Evolutionary conservation across 2,329 filamentous ascomycete species (phyloP), one percentile per base, ranked within the genome.

Genomic region (Colletotrichum tanaceti): DNA sequence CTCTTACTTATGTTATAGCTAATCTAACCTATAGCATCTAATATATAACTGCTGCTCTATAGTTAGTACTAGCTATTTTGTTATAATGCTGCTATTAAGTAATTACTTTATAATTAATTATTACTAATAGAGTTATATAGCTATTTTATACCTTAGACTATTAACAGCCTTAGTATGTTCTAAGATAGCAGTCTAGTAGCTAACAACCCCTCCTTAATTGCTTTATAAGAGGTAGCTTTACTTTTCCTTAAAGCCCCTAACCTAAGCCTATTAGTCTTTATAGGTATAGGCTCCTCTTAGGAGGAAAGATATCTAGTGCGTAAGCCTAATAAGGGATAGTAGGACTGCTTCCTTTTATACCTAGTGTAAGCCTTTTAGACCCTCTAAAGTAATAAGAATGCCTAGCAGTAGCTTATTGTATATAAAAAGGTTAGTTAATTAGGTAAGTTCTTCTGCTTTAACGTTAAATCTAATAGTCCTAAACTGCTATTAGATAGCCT

Each of bases 121-220:
- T 18, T 20, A 11, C 32, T 60, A n/a, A 60, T 18, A 14, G 14
- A 20, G 7, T 18, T 9, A 10, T 11, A 54, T 13, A 63, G 60
- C 60, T 63, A 63, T 54, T 63, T 63, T 16, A 55, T 11, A 7
- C 50, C 41, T 63, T 49, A 13, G 50, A 47, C 50, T 61, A 70
- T 74, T 28, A 47, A 65, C 18, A 52, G 24, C 24, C 24, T 24
- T 24, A 24, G 24, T 24, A 24, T 24, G 4, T 24, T 24, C 4
- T 24, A 24, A 58, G 22, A 55, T 64, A 14, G 70, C 58, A 68
- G 73, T 5, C 49, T 74, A 13, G 67, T 71, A 14, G 64, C 63
- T 39, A 74, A 74, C 55, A 74, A 74, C 55, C 73, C 68, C 2
- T 70, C 65, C 16, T 68, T 53, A 10, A 74, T 74, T 32, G 66